Evolutionary conservation across 257 asterid species (phyloP).

Genomic region (Solanum lycopersicoides): DNA sequence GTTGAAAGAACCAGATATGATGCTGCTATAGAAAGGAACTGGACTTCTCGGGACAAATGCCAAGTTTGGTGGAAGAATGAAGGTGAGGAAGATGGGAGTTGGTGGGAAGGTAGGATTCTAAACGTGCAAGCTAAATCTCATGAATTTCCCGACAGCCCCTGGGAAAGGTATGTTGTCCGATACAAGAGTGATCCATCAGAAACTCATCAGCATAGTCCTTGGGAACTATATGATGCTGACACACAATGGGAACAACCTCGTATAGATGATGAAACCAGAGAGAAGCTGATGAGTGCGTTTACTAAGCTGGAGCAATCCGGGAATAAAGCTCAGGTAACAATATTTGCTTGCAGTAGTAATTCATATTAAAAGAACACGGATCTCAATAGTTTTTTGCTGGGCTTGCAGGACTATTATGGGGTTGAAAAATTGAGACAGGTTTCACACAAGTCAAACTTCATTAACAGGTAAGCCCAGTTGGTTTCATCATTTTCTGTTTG

Average conservation of each 20-base stretch:
- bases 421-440: slow-evolving; percentile 58
- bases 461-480: slow-evolving; percentile 42
- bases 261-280: slow-evolving; percentile 48
- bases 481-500: not conserved
- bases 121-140: slow-evolving; percentile 51
- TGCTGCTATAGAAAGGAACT: slow-evolving; percentile 65
- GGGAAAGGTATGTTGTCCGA: slow-evolving; percentile 80
- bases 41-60: slow-evolving; percentile 78
- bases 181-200: slow-evolving; percentile 77
- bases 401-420: slow-evolving; percentile 83
- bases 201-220: slow-evolving; percentile 84
- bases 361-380: not conserved
- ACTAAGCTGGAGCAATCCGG: slow-evolving; percentile 64
- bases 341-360: not conserved
- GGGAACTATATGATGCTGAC: slow-evolving; percentile 79
- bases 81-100: slow-evolving; percentile 69
- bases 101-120: slow-evolving; percentile 96
- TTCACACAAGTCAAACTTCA: slow-evolving; percentile 56
- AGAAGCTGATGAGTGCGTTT: slow-evolving; percentile 39
- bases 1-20: slow-evolving; percentile 83
- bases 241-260: slow-evolving; percentile 63
- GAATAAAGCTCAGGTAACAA: slow-evolving; percentile 43
- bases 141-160: slow-evolving; percentile 90
- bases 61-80: slow-evolving; percentile 96
- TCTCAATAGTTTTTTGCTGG: not conserved